Percentiles rank a stretch among this genome's conserved stretches.
Conservation (phyloP, 208 protist genomes). For the Wallacemonas sp. region DNA sequence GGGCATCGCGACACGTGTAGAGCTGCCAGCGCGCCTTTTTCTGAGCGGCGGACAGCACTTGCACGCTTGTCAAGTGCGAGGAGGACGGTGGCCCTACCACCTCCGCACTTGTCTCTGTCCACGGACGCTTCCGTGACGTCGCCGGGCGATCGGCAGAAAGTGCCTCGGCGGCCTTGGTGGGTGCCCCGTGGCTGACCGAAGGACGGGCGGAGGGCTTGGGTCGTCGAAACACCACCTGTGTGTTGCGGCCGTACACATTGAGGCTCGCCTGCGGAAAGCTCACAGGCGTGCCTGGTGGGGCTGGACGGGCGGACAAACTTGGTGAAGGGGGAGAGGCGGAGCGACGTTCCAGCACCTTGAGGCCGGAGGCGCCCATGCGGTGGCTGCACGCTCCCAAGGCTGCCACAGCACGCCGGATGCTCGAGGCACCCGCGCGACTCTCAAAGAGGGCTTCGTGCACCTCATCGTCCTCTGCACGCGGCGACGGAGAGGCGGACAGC, state of each 20-base stretch:
- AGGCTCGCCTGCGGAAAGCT: conserved; percentile 46
- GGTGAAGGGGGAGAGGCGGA: no score
- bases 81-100: no score
- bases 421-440: background rate
- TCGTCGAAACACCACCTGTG: conserved; percentile 42
- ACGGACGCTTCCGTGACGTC: no score
- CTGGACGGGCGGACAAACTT: no score
- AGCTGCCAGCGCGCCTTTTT: conserved; percentile 49
- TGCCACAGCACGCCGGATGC: background rate
- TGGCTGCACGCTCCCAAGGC: background rate
- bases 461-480: no score
- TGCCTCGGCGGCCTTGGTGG: no score
- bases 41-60: conserved; percentile 33
- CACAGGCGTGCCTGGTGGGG: conserved; percentile 29
- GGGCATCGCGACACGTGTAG: conserved; percentile 53
- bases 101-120: no score
- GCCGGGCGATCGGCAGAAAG: no score
- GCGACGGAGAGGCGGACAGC: no score
- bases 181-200: no score
- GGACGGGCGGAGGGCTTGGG: conserved; percentile 6
- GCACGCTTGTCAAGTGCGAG: conserved; percentile 9
- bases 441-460: background rate
- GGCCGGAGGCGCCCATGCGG: background rate
- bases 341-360: conserved; percentile 18
- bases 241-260: conserved; percentile 46